Base-by-base conservation (phyloP, 495 filamentous ascomycete genomes). In the Penicillium waksmanii region DNA sequence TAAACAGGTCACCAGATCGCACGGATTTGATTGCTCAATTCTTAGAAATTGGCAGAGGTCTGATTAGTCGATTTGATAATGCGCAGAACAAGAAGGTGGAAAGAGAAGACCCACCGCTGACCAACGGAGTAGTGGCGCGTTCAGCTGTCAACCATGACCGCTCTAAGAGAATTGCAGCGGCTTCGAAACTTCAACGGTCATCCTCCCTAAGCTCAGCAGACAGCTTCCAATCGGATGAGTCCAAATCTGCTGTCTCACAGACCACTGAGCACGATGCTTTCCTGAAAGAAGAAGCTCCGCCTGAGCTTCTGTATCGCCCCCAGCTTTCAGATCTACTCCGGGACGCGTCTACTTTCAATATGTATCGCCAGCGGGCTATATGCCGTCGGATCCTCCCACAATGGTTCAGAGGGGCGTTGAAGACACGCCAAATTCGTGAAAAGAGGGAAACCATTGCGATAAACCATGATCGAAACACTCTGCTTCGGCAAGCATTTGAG, bases 281-380 rank as follows among this genome's bases (percentile, higher is more conserved):
- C 56, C 70, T 66, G 23, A 71, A 70, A 52, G 65, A 63, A 53
- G 58, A 73, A 21, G 53, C 67, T 12, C 70, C 66, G 17, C 75
- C 66, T 0, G 75, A 81, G 56, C 67, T 82, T 56, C 59, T 84
- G 5, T 82, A 82, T 59, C 70, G 75, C 40, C 84, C 82, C 1
- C 81, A 84, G 18, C 73, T 83, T 36, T 83, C 82, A 1, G 82
- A 86, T 62, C 64, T 88, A 56, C 65, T 84, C 12, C 76, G 79
- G 33, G 82, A 88, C 67, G 85, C 85, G 15, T 80, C 84, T 17
- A 83, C 78, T 3, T 87, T 89, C 64, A 79, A 82, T 27, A 74
- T 81, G 66, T 82, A 80, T 51, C 77, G 78, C 51, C 69, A 81
- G 55, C 68, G 77, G n/a, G 75, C 75, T 5, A 70, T 81, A 15